Evolutionary conservation across 495 filamentous ascomycete genomes (phyloP), one percentile per base, ranked within the genome.

Genomic region (Ramalina intermedia): DNA sequence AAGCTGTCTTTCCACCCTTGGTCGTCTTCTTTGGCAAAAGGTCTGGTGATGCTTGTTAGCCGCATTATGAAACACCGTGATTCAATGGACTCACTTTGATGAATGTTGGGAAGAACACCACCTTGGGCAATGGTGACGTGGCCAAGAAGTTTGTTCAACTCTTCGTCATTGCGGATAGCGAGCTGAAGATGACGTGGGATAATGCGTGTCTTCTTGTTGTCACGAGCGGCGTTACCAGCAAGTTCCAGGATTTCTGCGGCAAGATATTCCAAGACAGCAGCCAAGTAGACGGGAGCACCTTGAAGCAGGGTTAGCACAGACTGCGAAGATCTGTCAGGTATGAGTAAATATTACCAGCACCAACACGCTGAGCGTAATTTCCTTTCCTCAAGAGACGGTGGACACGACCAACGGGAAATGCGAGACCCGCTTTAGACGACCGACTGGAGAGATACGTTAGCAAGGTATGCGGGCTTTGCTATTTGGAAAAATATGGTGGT

Each of bases 171-270:
- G 58, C 91, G 84, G 75, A 98, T 98, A 69, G 91, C 91, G 61
- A 98, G 89, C 75, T 98, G 91, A 43, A 98, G 83, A 71, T 98
- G 91, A 67, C 91, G 89, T 55, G 91, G 91, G 58, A 96, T 98
- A 76, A 98, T 98, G 84, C 91, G 87, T 53, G 90, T 98, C 82
- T 96, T 96, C 87, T 98, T 98, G 84, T 96, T 96, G 72, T 98
- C 91, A 65, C 91, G 90, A 50, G 91, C 91, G 56, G 91, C 91
- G 66, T 98, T 98, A 61, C 91, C 91, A 60, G 91, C 91, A 50
- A 98, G 79, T 62, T 98, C 91, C 57, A 98, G 84, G 38, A 98
- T 93, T 81, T 98, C 91, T 55, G 91, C 91, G 49, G 91, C 96
- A 52, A 98, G 73, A 67, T 98, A 98, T 72, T 98, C 91, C 46